Percentiles rank a stretch among this genome's conserved stretches.
These are phyloP conservation scores for Candolleomyces eurysporus DNA, from an alignment of 768 basidiomycete species.

Conservation along the genomic window DNA sequence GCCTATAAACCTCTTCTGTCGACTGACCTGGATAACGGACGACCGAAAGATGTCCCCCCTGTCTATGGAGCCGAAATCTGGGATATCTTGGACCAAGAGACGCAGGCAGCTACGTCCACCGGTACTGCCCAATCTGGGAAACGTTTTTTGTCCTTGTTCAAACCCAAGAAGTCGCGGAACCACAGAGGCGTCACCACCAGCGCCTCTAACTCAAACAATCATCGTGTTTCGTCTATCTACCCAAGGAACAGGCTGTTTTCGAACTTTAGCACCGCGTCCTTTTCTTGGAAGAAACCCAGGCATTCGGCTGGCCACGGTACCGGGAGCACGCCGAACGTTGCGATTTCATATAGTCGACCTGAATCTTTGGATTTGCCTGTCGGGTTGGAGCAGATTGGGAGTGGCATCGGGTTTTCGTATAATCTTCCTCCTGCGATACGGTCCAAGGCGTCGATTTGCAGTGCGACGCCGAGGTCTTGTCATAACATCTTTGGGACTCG, in stretches of 20 bases:
- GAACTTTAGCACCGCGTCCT: constrained; percentile 30
- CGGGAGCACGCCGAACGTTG: no score
- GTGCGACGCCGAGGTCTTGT: constrained; percentile 18
- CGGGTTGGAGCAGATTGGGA: constrained; percentile 47
- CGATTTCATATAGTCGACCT: no score
- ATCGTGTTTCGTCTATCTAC: neutral
- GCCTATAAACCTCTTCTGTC: neutral
- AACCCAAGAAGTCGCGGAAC: neutral
- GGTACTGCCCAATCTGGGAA: constrained; percentile 25
- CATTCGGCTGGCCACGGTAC: neutral
- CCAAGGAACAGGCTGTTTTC: constrained; percentile 17
- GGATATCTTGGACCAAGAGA: constrained; percentile 44
- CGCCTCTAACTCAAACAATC: neutral
- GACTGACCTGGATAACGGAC: neutral
- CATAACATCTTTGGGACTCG: constrained; percentile 10
- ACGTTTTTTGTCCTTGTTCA: constrained; percentile 27
- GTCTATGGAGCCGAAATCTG: constrained; percentile 29
- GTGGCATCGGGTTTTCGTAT: constrained; percentile 53
- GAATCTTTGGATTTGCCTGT: constrained; percentile 9
- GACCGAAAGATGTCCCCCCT: neutral
- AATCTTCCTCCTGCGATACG: constrained; percentile 21
- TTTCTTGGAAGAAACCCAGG: constrained; percentile 41
- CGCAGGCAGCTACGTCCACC: neutral
- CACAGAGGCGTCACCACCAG: neutral
- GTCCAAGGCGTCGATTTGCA: constrained; percentile 29